A percentile compares a stretch with the other conserved stretches of the same genome.
These are phyloP conservation scores for Cetraspora pellucida DNA, from an alignment of 192 early-diverging fungal species.

Conservation along the genomic window DNA sequence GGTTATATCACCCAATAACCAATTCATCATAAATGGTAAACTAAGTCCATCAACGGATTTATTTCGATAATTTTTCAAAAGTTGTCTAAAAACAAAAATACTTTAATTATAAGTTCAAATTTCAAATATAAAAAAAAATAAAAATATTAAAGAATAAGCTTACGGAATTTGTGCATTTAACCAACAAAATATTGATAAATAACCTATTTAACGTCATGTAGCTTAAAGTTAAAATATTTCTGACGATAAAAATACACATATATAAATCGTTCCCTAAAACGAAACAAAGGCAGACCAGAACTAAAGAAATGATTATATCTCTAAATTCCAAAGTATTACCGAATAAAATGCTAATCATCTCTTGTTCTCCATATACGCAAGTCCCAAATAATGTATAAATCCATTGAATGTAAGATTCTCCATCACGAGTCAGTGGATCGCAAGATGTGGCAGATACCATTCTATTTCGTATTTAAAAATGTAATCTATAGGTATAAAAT, in stretches of 20 bases:
- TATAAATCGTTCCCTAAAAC: neutral
- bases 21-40: slow-evolving; percentile 62
- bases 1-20: slow-evolving; percentile 69
- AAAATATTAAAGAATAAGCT: slow-evolving; percentile 32
- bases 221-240: no score
- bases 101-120: neutral
- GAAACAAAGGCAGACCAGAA: neutral
- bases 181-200: slow-evolving; percentile 67
- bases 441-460: no score
- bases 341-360: slow-evolving; percentile 45
- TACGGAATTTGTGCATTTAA: slow-evolving; percentile 76
- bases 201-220: slow-evolving; percentile 40
- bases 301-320: no score
- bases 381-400: slow-evolving; percentile 46
- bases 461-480: no score
- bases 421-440: neutral
- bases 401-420: neutral
- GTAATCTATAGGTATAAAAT: no score
- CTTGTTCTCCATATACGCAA: slow-evolving; percentile 48
- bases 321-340: slow-evolving; percentile 25
- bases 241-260: no score
- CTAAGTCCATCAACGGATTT: slow-evolving; percentile 53
- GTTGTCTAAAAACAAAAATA: slow-evolving; percentile 40
- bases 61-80: slow-evolving; percentile 49
- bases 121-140: neutral